Conservation (phyloP, 129 eudicot genomes). For the Mikania micrantha region DNA sequence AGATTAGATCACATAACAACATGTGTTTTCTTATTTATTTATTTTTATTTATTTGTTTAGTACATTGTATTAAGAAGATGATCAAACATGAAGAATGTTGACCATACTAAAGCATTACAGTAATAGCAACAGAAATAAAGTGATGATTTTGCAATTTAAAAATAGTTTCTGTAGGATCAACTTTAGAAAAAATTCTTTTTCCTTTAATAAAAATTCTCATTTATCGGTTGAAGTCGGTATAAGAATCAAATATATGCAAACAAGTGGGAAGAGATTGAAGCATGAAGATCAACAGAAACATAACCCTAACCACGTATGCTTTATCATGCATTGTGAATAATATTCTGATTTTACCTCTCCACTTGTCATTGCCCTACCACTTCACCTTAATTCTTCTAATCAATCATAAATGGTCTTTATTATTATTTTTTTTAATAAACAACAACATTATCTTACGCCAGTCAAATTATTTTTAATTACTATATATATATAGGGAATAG, state of each 20-base stretch:
- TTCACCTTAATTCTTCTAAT: too few species aligned
- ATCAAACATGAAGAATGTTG: not conserved
- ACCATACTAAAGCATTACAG: not conserved
- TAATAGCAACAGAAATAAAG: not conserved
- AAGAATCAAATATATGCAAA: constrained; percentile 18
- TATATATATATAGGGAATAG: too few species aligned
- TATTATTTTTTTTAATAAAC: too few species aligned
- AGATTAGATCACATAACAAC: too few species aligned
- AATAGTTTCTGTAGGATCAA: not conserved
- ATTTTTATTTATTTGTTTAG: too few species aligned
- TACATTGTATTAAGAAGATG: too few species aligned
- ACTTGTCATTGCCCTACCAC: constrained; percentile 20
- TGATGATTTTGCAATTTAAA: not conserved
- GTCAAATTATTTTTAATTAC: too few species aligned
- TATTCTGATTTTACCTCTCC: constrained; percentile 23
- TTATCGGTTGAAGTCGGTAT: constrained; percentile 1
- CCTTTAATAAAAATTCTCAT: not conserved
- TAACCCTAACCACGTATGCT: constrained; percentile 5
- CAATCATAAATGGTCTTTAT: too few species aligned
- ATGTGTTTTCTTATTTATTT: too few species aligned
- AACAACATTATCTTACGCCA: too few species aligned
- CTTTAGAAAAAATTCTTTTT: not conserved
- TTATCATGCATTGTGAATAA: constrained; percentile 11
- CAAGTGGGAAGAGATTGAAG: constrained; percentile 18
- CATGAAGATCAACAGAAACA: constrained; percentile 12